These are phyloP conservation scores for Cryptococcus hybrid DNA, from an alignment of 1,284 basidiomycete genomes.

Conservation along the genomic window DNA sequence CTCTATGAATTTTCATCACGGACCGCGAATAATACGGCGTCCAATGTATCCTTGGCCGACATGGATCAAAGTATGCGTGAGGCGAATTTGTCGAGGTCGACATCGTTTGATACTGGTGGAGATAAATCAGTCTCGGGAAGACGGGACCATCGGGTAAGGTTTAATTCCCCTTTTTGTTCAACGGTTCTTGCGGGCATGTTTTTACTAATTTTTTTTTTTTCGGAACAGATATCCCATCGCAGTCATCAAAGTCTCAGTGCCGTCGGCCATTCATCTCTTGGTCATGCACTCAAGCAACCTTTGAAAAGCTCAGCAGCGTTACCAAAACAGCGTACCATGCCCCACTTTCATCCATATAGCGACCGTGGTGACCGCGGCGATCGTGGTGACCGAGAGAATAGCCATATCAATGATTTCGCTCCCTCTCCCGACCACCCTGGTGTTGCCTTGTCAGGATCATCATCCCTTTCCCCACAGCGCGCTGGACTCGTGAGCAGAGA, in stretches of 20 bases:
- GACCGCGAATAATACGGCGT: slow-evolving; percentile 9
- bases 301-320: slow-evolving; percentile 27
- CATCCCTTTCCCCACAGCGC: background rate
- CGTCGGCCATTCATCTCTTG: slow-evolving; percentile 16
- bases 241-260: slow-evolving; percentile 25
- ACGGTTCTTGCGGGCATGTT: background rate
- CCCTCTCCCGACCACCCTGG: background rate
- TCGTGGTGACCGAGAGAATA: too few species aligned
- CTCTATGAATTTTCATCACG: background rate
- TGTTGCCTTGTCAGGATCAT: background rate
- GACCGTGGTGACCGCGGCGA: slow-evolving; percentile 2
- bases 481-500: background rate
- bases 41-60: slow-evolving; percentile 15
- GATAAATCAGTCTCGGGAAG: background rate
- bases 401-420: too few species aligned
- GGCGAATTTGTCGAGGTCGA: slow-evolving; percentile 12
- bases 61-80: slow-evolving; percentile 1
- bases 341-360: background rate
- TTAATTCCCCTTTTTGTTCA: background rate
- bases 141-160: slow-evolving; percentile 3
- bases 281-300: slow-evolving; percentile 24
- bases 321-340: slow-evolving; percentile 17
- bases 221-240: slow-evolving; percentile 19
- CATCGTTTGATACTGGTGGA: slow-evolving; percentile 14
- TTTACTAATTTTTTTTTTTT: background rate